Evolutionary conservation across 2,329 filamentous ascomycete species (phyloP), one percentile per base, ranked within the genome.

Genomic region (Incumbomyces delicatus): DNA sequence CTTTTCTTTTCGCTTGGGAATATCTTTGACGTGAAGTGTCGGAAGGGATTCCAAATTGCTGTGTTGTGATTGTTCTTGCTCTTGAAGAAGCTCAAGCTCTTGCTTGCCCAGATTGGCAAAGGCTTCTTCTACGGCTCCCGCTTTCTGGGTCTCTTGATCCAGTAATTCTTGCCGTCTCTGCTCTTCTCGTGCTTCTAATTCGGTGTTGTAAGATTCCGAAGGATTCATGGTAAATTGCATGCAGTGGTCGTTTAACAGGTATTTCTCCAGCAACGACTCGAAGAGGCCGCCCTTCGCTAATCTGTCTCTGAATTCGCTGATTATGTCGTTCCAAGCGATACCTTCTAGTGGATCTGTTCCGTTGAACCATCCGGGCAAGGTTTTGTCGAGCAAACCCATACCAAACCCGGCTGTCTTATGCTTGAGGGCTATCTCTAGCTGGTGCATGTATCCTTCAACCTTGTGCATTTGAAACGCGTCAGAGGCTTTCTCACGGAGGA

Each of bases 371-470:
- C 85, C 83, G 1, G 87, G 84, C 61, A 94, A 86, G 6, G 95
- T 74, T 35, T 90, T 80, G 57, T 95, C 87, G 65, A 98, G 79
- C 44, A 96, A 77, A 14, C 83, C 82, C 74, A 95, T 87, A 12
- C 92, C 92, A 61, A 98, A 98, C 59, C 85, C 88, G 46, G 92
- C 87, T 1, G 88, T 95, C 72, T 96, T 96, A 69, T 98, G 88
- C 68, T 95, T 95, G 41, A 96, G 69, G 0, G 82, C 77, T n/a
- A 98, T 75, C 62, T 98, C 92, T 3, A 96, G 69, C 64, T 96
- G 90, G 63, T 98, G 92, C 45, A 98, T 74, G 53, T 94, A 85
- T 2, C 92, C 92, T 53, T 95, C 87, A 49, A 98, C 87, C 66
- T 98, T 98, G 57, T 82, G 80, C 58, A 82, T 75, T 49, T 92